Conservation (phyloP, 1,284 basidiomycete species). For the Trichosporon ovoides region DNA sequence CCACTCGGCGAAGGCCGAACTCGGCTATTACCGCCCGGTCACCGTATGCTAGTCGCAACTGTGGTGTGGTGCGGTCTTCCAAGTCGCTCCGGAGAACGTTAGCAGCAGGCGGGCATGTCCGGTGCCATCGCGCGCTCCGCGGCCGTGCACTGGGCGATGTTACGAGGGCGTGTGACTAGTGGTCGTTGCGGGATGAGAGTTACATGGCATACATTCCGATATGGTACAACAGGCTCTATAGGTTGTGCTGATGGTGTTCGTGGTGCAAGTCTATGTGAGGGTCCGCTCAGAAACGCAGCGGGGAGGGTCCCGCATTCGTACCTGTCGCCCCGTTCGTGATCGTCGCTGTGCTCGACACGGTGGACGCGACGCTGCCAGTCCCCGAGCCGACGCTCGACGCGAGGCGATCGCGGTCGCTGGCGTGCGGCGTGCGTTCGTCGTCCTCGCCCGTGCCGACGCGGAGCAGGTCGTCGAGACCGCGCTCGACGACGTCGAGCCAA, state of each 20-base stretch:
- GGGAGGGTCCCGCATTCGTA: not conserved
- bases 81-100: not conserved
- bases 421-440: conserved; percentile 9
- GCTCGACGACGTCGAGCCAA: conserved; percentile 74
- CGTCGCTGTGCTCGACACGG: not conserved
- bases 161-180: no score
- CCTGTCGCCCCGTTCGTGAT: not conserved
- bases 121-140: not conserved
- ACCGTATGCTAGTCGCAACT: not conserved
- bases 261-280: not conserved
- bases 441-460: conserved; percentile 9
- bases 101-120: not conserved
- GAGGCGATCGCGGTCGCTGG: not conserved
- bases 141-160: no score
- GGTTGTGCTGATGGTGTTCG: not conserved
- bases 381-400: not conserved
- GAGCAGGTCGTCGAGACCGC: conserved; percentile 62
- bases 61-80: not conserved
- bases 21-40: conserved; percentile 3
- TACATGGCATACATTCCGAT: conserved; percentile 4
- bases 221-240: conserved; percentile 8
- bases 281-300: not conserved
- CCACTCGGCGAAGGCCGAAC: conserved; percentile 5
- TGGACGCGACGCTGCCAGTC: not conserved
- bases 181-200: not conserved